Base-by-base conservation (phyloP, 2,329 filamentous ascomycete genomes). In the Gaeumannomyces sp. region DNA sequence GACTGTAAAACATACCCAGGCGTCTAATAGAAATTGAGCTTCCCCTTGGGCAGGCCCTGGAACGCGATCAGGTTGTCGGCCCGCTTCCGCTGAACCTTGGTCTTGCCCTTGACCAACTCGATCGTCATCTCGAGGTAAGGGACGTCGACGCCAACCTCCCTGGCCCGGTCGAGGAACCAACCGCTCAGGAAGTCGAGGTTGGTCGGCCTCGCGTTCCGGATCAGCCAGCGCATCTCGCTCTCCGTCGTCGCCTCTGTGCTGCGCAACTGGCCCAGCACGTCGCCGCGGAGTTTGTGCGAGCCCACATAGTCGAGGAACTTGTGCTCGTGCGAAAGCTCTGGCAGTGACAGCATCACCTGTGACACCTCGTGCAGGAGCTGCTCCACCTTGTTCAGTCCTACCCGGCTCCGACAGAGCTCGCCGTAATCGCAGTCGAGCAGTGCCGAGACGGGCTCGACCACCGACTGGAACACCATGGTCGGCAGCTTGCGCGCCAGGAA, bases 111-210 rank as follows among this genome's bases (percentile, higher is more conserved):
- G 61, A 97, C 87, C 77, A 93, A 77, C 64, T 88, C 80, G 74
- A 89, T 79, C 58, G 96, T 79, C 80, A 91, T 83, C 70, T 88
- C 87, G 73, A 96, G 95, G 67, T 89, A 80, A 14, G 86, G 85
- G 71, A 88, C 88, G 62, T 85, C 80, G n/a, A 97, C 79, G 1
- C 91, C 91, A 66, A 93, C 71, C 73, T 91, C 85, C 70, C 85
- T 82, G 0, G 90, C 95, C 57, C 89, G 84, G 62, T 80, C 82
- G 38, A 96, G 82, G 66, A 99, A 89, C 77, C 94, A 99, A 0
- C 93, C 94, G 73, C 96, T 97, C 69, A 94, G 84, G 71, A 89
- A 96, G 60, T 93, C 86, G 57, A 97, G 85, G 71, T 97, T 92
- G 0, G 91, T 92, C 65, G 81, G 77, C 67, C 78, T 77, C 1